phyloP scores from a whole-genome alignment of 2,329 filamentous ascomycete species.

The Cladophialophora exuberans region DNA sequence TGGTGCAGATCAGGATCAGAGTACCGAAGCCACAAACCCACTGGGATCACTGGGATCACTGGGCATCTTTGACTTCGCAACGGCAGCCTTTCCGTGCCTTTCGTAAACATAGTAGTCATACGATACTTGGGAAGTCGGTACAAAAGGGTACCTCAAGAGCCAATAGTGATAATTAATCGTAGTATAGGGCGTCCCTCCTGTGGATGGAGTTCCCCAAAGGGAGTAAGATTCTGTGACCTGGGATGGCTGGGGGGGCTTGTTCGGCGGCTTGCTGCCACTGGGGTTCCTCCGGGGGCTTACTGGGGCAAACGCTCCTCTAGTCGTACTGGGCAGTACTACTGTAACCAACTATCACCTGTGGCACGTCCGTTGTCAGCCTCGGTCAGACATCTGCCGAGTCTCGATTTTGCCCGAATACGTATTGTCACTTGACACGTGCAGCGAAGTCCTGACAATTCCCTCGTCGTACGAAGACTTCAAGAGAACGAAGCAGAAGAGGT shows the following conservation, averaged over 20 bases:
- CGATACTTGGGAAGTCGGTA: not conserved
- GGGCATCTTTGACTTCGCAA: no score
- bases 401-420: slow-evolving; percentile 6
- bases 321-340: no score
- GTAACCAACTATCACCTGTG: no score
- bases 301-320: no score
- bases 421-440: no score
- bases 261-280: no score
- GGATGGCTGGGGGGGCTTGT: slow-evolving; percentile 6
- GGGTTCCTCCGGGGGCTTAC: no score
- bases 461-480: not conserved
- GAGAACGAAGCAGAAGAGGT: not conserved
- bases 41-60: no score
- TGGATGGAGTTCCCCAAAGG: slow-evolving; percentile 1
- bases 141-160: not conserved
- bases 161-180: slow-evolving; percentile 16
- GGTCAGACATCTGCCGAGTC: slow-evolving; percentile 7
- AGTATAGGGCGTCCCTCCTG: slow-evolving; percentile 3
- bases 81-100: no score
- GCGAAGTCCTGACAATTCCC: not conserved
- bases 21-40: no score
- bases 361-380: slow-evolving; percentile 11
- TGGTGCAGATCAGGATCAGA: no score
- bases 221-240: not conserved
- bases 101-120: not conserved